Base-by-base conservation (phyloP, 345 rosid species). In the Litchi chinensis region DNA sequence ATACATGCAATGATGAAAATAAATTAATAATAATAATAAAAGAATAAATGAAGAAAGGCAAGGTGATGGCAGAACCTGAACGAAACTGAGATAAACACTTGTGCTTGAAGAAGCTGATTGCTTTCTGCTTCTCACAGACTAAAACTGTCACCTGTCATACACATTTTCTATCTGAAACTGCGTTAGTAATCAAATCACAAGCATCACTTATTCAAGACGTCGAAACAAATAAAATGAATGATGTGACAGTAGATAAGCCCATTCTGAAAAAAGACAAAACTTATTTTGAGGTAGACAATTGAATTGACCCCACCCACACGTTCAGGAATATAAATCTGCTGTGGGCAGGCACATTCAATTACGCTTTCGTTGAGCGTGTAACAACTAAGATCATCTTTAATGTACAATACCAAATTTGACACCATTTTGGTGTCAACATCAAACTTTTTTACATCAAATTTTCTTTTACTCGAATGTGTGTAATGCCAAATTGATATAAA, bases 51-150 rank as follows among this genome's bases (percentile, higher is more conserved):
- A 65, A 0, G 8, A 15, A 63, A 3, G 10, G 19, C 15, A 63
- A 41, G 26, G 15, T 21, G 43, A 24, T 39, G 43, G 15, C 10
- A 63, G 77, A 74, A 63, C 70, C 77, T 64, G 59, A 60, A 41
- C 18, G 59, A 44, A 74, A 44, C 59, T 44, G 77, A 65, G 43
- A 62, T 7, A 44, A 43, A 22, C 28, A 9, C 18, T 16, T 18
- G 12, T n/a, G 5, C 24, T 52, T 7, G 59, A 74, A 46, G 56
- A 26, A 32, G 66, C 21, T 43, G 56, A 44, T 44, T 21, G 28
- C 37, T 63, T 24, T 72, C 19, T n/a, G 26, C 28, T 32, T 56
- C 65, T 37, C 64, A 72, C n/a, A 10, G 8, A 26, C 46, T 70
- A 6, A 15, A 19, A 8, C 6, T 8, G 37, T 19, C 28, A 21